These are phyloP conservation scores for Hemisphaericaspora xylanilytica DNA, from an alignment of 1,139 yeast species.

Conservation along the genomic window DNA sequence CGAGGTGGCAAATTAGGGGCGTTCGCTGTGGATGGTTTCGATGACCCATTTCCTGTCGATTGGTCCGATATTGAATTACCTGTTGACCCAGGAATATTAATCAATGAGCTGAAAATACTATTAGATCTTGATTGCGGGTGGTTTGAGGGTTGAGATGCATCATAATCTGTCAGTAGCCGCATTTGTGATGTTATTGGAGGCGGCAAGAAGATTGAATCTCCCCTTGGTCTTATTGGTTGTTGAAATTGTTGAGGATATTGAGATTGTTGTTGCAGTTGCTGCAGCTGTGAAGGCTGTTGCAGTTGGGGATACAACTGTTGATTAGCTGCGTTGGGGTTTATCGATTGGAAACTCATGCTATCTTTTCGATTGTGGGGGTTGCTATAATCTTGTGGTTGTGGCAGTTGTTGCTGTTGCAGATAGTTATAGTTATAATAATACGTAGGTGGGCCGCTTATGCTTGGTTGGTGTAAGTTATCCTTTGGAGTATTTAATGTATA, in stretches of 20 bases:
- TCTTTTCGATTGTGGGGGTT: constrained; percentile 5
- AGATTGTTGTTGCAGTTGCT: constrained; percentile 7
- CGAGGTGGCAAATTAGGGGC: constrained; percentile 13
- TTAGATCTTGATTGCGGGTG: constrained; percentile 28
- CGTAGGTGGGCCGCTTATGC: constrained; percentile 2
- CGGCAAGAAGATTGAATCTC: constrained; percentile 33
- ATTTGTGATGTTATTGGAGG: constrained; percentile 24
- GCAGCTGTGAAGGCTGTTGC: constrained; percentile 9
- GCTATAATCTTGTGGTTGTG: not conserved
- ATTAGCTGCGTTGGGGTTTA: constrained; percentile 6
- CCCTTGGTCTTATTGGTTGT: constrained; percentile 22
- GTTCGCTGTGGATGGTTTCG: not conserved
- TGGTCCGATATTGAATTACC: constrained; percentile 35
- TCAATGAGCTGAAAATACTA: constrained; percentile 41
- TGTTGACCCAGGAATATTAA: constrained; percentile 39
- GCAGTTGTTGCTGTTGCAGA: too few species aligned
- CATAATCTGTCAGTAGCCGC: constrained; percentile 13
- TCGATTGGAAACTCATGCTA: constrained; percentile 5
- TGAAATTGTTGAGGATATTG: constrained; percentile 8
- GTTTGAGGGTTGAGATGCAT: constrained; percentile 5
- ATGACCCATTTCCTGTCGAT: constrained; percentile 13
- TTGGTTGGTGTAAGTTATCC: constrained; percentile 2
- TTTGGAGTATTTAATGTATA: constrained; percentile 1
- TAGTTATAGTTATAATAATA: not conserved
- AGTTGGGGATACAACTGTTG: constrained; percentile 7